Percentiles rank a stretch among this genome's conserved stretches.
phyloP scores from a whole-genome alignment of 2,329 filamentous ascomycete genomes.

The Pleoardoris graminearum region DNA sequence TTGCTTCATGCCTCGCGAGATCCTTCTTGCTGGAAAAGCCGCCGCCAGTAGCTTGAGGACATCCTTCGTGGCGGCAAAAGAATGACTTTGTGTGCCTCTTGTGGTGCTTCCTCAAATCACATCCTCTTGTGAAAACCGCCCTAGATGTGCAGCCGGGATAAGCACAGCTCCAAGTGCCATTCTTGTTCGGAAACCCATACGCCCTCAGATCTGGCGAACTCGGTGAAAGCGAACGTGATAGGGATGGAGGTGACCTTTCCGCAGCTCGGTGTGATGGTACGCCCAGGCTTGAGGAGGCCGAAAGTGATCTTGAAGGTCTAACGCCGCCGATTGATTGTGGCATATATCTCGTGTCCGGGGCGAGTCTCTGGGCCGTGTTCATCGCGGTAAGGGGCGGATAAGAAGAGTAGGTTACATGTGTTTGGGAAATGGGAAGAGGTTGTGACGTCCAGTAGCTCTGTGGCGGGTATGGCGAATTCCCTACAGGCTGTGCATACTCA shows the following conservation, averaged over 20 bases:
- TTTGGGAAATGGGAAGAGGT: constrained; percentile 29
- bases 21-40: constrained; percentile 68
- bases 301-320: constrained; percentile 40
- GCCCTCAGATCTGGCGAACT: constrained; percentile 45
- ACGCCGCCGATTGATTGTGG: constrained; percentile 25
- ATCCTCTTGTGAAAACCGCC: constrained; percentile 61
- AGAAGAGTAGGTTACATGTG: constrained; percentile 39
- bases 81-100: constrained; percentile 65
- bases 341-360: constrained; percentile 30
- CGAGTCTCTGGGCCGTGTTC: constrained; percentile 26
- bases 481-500: constrained; percentile 32
- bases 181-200: constrained; percentile 50
- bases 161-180: constrained; percentile 61
- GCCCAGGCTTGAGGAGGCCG: constrained; percentile 39
- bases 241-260: constrained; percentile 36
- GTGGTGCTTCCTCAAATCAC: constrained; percentile 65
- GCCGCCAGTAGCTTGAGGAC: constrained; percentile 59
- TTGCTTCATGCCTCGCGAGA: constrained; percentile 63
- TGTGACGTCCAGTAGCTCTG: constrained; percentile 39
- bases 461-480: constrained; percentile 39
- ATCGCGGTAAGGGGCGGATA: constrained; percentile 39
- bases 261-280: constrained; percentile 29
- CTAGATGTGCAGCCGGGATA: constrained; percentile 63
- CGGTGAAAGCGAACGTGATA: constrained; percentile 46
- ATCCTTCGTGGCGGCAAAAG: constrained; percentile 63